Conservation (phyloP, 2,329 filamentous ascomycete species). For the Hypoxylon sp. region DNA sequence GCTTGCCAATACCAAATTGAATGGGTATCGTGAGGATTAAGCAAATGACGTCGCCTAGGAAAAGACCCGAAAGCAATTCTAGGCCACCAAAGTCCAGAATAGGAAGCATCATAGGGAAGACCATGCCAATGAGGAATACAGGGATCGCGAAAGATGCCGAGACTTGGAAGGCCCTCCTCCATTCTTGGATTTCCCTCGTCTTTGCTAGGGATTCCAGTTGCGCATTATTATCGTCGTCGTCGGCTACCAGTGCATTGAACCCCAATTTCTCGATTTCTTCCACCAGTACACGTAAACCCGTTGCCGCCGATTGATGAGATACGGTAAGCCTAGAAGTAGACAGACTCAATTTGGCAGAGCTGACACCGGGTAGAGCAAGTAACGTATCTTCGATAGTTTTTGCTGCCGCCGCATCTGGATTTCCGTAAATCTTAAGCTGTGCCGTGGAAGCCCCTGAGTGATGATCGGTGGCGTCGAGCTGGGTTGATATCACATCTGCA, state of each 20-base stretch:
- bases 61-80: slow-evolving; percentile 76
- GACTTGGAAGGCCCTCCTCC: slow-evolving; percentile 80
- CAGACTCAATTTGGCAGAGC: slow-evolving; percentile 76
- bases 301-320: slow-evolving; percentile 73
- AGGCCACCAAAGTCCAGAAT: slow-evolving; percentile 79
- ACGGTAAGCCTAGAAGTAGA: slow-evolving; percentile 78
- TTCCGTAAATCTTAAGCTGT: slow-evolving; percentile 86
- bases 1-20: slow-evolving; percentile 94
- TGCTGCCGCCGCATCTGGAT: slow-evolving; percentile 76
- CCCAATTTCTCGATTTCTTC: slow-evolving; percentile 82
- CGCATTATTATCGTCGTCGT: slow-evolving; percentile 94
- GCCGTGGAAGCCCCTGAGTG: slow-evolving; percentile 67
- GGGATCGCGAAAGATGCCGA: slow-evolving; percentile 86
- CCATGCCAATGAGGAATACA: slow-evolving; percentile 92
- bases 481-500: slow-evolving; percentile 81
- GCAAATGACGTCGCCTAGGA: slow-evolving; percentile 87
- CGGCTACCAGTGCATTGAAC: slow-evolving; percentile 87
- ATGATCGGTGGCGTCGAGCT: slow-evolving; percentile 64
- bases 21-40: slow-evolving; percentile 87
- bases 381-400: slow-evolving; percentile 75
- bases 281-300: slow-evolving; percentile 84
- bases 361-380: slow-evolving; percentile 72
- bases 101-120: slow-evolving; percentile 86
- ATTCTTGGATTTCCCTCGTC: slow-evolving; percentile 94
- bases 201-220: slow-evolving; percentile 96